A percentile compares a stretch with the other conserved stretches of the same genome.
These are phyloP conservation scores for Auricularia sp. DNA, from an alignment of 768 basidiomycete genomes.

Conservation along the genomic window DNA sequence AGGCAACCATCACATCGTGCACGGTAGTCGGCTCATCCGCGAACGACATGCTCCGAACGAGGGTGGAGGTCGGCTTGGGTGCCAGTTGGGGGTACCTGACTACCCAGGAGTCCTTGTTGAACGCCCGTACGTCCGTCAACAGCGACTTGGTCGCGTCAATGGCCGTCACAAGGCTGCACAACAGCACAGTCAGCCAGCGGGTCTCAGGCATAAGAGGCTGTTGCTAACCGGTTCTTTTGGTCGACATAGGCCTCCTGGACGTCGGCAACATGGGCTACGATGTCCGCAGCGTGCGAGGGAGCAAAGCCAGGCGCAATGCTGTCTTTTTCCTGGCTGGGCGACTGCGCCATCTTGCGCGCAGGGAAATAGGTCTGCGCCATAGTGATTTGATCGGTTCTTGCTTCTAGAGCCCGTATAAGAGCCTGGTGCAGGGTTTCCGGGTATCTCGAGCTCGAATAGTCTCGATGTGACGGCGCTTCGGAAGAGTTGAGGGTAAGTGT, in stretches of 20 bases:
- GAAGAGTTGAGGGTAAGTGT: too few relatives aligned
- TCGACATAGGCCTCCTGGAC: constrained; percentile 68
- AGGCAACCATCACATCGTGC: constrained; percentile 54
- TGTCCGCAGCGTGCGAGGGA: constrained; percentile 12
- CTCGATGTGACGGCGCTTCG: too few relatives aligned
- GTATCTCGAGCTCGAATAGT: not conserved
- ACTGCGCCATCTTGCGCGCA: not conserved
- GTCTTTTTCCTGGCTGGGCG: constrained; percentile 1
- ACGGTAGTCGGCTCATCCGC: constrained; percentile 67
- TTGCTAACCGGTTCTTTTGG: constrained; percentile 55
- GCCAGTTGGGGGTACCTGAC: constrained; percentile 77
- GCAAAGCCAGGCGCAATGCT: not conserved
- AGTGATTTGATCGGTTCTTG: not conserved
- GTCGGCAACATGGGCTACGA: constrained; percentile 38
- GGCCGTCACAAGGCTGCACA: constrained; percentile 57
- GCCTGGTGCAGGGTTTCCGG: not conserved
- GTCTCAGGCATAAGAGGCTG: constrained; percentile 15
- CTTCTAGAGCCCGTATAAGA: not conserved
- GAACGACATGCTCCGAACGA: constrained; percentile 69
- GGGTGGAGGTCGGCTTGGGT: constrained; percentile 31
- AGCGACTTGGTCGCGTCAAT: constrained; percentile 63
- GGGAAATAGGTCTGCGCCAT: constrained; percentile 8
- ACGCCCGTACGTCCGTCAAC: constrained; percentile 57
- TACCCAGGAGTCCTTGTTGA: constrained; percentile 82
- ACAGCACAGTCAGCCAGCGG: not conserved